A percentile compares a stretch with the other conserved stretches of the same genome.
These are phyloP conservation scores for Exserohilum turcica DNA, from an alignment of 2,329 filamentous ascomycete species.

Conservation along the genomic window DNA sequence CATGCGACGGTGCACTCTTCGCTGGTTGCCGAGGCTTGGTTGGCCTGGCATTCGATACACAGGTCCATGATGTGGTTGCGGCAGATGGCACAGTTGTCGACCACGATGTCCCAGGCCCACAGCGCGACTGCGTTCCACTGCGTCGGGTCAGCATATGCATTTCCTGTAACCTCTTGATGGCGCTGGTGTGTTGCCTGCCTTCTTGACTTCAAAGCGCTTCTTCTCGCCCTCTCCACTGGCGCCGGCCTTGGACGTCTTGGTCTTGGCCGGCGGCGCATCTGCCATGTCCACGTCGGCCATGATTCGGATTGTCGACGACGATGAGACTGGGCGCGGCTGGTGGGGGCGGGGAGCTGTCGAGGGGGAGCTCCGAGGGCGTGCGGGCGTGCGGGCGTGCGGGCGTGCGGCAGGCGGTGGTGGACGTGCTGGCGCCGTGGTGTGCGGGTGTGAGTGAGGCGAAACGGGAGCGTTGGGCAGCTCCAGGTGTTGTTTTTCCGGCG, in stretches of 20 bases:
- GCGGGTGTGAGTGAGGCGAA: too few relatives aligned
- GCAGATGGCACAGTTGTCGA: slow-evolving; percentile 99
- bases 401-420: background rate
- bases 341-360: slow-evolving; percentile 28
- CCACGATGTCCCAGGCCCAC: slow-evolving; percentile 99
- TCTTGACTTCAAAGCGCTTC: slow-evolving; percentile 99
- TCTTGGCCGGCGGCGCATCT: slow-evolving; percentile 69
- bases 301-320: slow-evolving; percentile 25
- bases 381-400: background rate
- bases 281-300: slow-evolving; percentile 99
- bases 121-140: slow-evolving; percentile 98
- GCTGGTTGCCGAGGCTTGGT: slow-evolving; percentile 94
- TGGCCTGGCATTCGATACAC: slow-evolving; percentile 98
- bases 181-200: slow-evolving; percentile 62
- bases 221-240: slow-evolving; percentile 68
- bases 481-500: background rate
- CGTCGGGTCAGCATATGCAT: slow-evolving; percentile 24
- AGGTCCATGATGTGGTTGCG: slow-evolving; percentile 99
- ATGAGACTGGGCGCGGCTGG: slow-evolving; percentile 19
- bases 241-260: slow-evolving; percentile 57
- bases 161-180: background rate
- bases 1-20: slow-evolving; percentile 99
- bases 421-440: background rate
- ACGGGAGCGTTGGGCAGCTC: slow-evolving; percentile 9
- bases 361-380: slow-evolving; percentile 5